Evolutionary conservation across 176 grass and related monocot genomes (phyloP).

Genomic region (Oryza brachyantha): DNA sequence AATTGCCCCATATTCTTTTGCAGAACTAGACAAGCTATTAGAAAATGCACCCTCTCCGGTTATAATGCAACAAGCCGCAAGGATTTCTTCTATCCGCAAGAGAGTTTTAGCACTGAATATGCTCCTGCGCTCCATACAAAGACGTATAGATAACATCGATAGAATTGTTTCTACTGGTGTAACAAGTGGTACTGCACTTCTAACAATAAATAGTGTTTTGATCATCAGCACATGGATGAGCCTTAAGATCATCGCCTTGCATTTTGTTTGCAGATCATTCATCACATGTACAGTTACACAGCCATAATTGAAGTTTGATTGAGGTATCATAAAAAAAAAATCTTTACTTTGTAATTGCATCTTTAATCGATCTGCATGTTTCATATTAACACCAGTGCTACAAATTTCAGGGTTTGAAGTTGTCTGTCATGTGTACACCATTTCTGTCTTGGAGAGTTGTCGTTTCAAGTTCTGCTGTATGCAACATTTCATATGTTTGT

Average conservation of each 20-base stretch:
- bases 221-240: neutral
- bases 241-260: neutral
- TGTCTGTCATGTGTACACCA: neutral
- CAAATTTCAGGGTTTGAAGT: slow-evolving; percentile 26
- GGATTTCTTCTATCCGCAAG: slow-evolving; percentile 70
- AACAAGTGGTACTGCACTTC: slow-evolving; percentile 51
- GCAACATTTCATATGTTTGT: neutral
- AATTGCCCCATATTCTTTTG: neutral
- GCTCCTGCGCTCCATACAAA: slow-evolving; percentile 81
- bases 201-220: too few relatives aligned
- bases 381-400: neutral
- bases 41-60: slow-evolving; percentile 67
- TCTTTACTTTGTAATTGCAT: neutral
- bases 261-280: slow-evolving; percentile 34
- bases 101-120: slow-evolving; percentile 83
- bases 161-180: slow-evolving; percentile 63
- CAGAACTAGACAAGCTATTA: slow-evolving; percentile 87
- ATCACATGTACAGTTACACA: slow-evolving; percentile 43
- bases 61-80: slow-evolving; percentile 74
- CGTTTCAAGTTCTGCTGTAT: slow-evolving; percentile 1
- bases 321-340: slow-evolving; percentile 22
- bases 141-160: slow-evolving; percentile 81
- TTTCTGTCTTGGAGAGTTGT: slow-evolving; percentile 7
- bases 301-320: slow-evolving; percentile 37
- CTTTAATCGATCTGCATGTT: neutral